Evolutionary conservation across 1,284 basidiomycete species (phyloP).

Genomic region (Abortiporus biennis): DNA sequence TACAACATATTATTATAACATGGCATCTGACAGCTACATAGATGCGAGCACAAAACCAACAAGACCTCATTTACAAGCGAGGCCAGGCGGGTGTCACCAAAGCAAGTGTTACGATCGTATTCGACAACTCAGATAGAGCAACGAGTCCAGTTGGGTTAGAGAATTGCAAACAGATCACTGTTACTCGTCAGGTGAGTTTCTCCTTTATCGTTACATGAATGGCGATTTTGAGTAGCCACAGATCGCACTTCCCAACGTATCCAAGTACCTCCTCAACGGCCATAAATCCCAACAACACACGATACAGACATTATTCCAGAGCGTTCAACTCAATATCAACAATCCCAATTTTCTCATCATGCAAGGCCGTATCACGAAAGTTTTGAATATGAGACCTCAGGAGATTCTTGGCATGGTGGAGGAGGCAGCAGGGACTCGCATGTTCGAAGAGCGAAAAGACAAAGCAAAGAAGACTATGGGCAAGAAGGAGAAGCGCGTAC

Average conservation of each 20-base stretch:
- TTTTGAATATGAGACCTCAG: constrained; percentile 97
- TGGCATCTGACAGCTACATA: constrained; percentile 22
- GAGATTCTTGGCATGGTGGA: constrained; percentile 99
- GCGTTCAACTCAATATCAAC: constrained; percentile 98
- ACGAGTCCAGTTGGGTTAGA: constrained; percentile 87
- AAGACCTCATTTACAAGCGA: constrained; percentile 97
- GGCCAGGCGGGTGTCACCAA: constrained; percentile 97
- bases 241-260: constrained; percentile 90
- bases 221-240: constrained; percentile 30
- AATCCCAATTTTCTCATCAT: constrained; percentile 99
- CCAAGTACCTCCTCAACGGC: constrained; percentile 97
- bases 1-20: background rate
- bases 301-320: constrained; percentile 93
- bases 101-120: constrained; percentile 97
- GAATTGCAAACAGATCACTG: constrained; percentile 85
- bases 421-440: constrained; percentile 96
- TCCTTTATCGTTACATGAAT: background rate
- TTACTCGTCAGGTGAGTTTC: constrained; percentile 82
- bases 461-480: constrained; percentile 96
- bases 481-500: constrained; percentile 96
- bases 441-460: constrained; percentile 99
- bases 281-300: constrained; percentile 89
- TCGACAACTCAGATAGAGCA: constrained; percentile 93
- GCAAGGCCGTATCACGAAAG: constrained; percentile 96
- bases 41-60: constrained; percentile 95